Evolutionary conservation across 1,284 basidiomycete genomes (phyloP), one percentile per base, ranked within the genome.

Genomic region (Clitocybe nebularis): DNA sequence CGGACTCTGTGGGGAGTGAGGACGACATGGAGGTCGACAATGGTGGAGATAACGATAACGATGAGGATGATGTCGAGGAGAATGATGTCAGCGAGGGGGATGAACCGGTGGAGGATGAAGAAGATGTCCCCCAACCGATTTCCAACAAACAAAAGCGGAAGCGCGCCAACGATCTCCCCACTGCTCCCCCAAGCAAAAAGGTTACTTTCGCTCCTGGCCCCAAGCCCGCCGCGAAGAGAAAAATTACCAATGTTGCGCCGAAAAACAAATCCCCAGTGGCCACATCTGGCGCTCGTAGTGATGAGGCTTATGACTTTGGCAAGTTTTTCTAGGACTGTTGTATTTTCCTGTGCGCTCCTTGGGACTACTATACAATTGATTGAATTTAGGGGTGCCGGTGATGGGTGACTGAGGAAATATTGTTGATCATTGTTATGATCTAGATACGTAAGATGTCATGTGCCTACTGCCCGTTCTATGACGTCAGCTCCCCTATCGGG

Each of bases 321-420:
- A 71, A 69, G 55, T 79, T 74, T 61, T 79, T 80, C 56, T 74
- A 46, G 13, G n/a, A n/a, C n/a, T n/a, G n/a, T n/a, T n/a, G n/a
- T n/a, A n/a, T n/a, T n/a, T n/a, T n/a, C n/a, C n/a, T n/a, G n/a
- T n/a, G n/a, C n/a, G n/a, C n/a, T n/a, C n/a, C n/a, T n/a, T n/a
- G n/a, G n/a, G n/a, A n/a, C n/a, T n/a, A n/a, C n/a, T n/a, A n/a
- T n/a, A n/a, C n/a, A n/a, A n/a, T n/a, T n/a, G n/a, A n/a, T n/a
- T n/a, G n/a, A n/a, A n/a, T n/a, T n/a, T n/a, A n/a, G n/a, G n/a
- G n/a, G n/a, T n/a, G n/a, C n/a, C n/a, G n/a, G n/a, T n/a, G n/a
- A n/a, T n/a, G n/a, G n/a, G n/a, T n/a, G n/a, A n/a, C n/a, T n/a
- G n/a, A n/a, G n/a, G n/a, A n/a, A n/a, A n/a, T n/a, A n/a, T n/a